Evolutionary conservation across 768 basidiomycete genomes (phyloP), one percentile per base, ranked within the genome.

Genomic region (Naganishia onofrii): DNA sequence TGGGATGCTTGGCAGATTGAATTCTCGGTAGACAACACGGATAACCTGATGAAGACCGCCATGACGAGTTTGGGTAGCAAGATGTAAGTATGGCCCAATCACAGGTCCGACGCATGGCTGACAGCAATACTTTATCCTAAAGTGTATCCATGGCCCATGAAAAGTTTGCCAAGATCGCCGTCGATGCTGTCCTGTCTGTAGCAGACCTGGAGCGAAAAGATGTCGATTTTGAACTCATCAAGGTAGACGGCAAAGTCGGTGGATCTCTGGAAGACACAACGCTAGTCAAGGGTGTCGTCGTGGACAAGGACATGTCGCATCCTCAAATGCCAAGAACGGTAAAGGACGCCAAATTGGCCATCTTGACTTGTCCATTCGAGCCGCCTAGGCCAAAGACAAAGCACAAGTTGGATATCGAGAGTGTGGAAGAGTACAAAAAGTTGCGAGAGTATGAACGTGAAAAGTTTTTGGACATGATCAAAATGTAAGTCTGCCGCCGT

Each of bases 231-330:
- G 96, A 99, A 83, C 85, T 98, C 72, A 98, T 98, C 86, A 98
- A 99, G 82, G 95, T 98, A 17, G 92, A 96, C 74, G 95, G 95
- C 78, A 98, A 98, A 84, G 95, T 98, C 73, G 96, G 96, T 55
- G 96, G 96, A 46, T 92, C 93, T 12, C 86, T 99, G 46, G 92
- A 91, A 10, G 96, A 99, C 82, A 98, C 92, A 8, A 88, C 87
- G 52, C 86, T 99, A 75, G 95, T 99, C 84, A 90, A 90, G 76
- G 96, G 96, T 75, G 96, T 99, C 52, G 91, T 99, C 76, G 87
- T 99, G 80, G 96, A 99, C 88, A 99, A 99, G 83, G 95, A 99
- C 83, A 95, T 99, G 90, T 97, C 93, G 15, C 96, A 99, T 78
- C 90, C 95, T 4, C 93, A 96, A 82, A 99, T 99, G 96, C 95